A percentile compares a stretch with the other conserved stretches of the same genome.
Evolutionary conservation across 108 stramenopile species (phyloP).

Genomic region (Cyclostephanos tholiformis): DNA sequence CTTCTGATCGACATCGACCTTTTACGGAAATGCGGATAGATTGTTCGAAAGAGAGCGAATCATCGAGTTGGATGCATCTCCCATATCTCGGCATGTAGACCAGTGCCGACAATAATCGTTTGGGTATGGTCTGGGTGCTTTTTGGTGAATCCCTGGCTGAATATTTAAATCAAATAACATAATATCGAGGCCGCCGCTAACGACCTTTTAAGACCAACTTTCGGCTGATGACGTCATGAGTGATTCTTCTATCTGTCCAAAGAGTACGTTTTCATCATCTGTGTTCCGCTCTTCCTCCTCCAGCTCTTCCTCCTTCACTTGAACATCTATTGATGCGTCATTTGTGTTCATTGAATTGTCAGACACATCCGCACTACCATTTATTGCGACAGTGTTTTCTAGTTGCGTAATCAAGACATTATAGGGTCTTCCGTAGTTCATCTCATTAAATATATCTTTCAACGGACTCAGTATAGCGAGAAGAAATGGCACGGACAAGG

Average conservation of each 20-base stretch:
- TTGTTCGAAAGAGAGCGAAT: conserved; percentile 65
- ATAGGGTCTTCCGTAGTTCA: background rate
- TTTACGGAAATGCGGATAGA: conserved; percentile 59
- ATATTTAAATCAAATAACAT: conserved; percentile 9
- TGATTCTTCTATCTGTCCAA: conserved; percentile 4
- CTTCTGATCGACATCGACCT: too few relatives aligned
- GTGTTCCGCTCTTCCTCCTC: background rate
- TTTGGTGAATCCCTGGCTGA: conserved; percentile 43
- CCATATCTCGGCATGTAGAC: conserved; percentile 66
- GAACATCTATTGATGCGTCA: too few relatives aligned
- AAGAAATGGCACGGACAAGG: conserved; percentile 1
- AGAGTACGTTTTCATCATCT: conserved; percentile 1
- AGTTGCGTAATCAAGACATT: background rate
- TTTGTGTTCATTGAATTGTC: too few relatives aligned
- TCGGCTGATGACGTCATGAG: background rate
- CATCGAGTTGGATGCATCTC: conserved; percentile 66
- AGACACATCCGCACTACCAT: too few relatives aligned
- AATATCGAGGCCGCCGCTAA: background rate
- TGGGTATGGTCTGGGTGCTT: conserved; percentile 56
- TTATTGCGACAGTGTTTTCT: background rate
- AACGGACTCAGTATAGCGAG: background rate
- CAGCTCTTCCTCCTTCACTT: background rate
- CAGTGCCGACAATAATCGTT: conserved; percentile 75
- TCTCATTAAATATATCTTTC: conserved; percentile 1
- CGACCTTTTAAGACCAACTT: background rate